These are phyloP conservation scores for Pichia pseudocactophila DNA, from an alignment of 805 yeast genomes.

Conservation along the genomic window DNA sequence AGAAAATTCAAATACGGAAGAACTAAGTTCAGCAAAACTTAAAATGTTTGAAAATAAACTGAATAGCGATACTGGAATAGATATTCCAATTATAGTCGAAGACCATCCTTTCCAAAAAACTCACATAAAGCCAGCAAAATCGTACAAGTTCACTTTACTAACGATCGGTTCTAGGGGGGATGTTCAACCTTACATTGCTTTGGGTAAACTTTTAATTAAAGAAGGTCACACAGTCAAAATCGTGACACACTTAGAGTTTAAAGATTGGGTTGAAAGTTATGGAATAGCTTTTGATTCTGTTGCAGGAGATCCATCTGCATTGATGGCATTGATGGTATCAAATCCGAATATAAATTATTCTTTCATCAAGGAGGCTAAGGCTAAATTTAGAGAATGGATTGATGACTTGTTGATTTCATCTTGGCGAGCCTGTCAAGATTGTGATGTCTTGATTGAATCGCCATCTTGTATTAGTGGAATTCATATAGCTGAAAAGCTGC, in stretches of 20 bases:
- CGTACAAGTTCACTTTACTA: conserved; percentile 54
- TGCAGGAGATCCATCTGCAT: conserved; percentile 89
- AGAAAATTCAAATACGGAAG: conserved; percentile 21
- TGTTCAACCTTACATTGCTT: conserved; percentile 90
- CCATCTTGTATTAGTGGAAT: conserved; percentile 95
- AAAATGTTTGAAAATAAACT: conserved; percentile 61
- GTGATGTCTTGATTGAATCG: conserved; percentile 85
- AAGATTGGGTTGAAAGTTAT: conserved; percentile 59
- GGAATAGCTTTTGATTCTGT: conserved; percentile 62
- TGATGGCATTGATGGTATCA: conserved; percentile 87
- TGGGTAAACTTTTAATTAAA: conserved; percentile 64
- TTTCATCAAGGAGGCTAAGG: conserved; percentile 73
- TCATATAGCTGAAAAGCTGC: conserved; percentile 87
- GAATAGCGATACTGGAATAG: conserved; percentile 48
- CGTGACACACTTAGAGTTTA: conserved; percentile 79
- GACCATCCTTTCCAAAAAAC: conserved; percentile 40
- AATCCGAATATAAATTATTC: conserved; percentile 83
- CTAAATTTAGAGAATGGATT: conserved; percentile 78
- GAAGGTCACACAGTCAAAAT: conserved; percentile 85
- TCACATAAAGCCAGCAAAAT: conserved; percentile 43
- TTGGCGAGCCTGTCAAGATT: conserved; percentile 80
- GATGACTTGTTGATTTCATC: conserved; percentile 58
- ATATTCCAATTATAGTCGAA: conserved; percentile 61
- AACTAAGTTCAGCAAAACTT: conserved; percentile 48
- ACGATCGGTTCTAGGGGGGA: conserved; percentile 96